Conservation (phyloP, 805 yeast species). For the Ogataea methanolica region DNA sequence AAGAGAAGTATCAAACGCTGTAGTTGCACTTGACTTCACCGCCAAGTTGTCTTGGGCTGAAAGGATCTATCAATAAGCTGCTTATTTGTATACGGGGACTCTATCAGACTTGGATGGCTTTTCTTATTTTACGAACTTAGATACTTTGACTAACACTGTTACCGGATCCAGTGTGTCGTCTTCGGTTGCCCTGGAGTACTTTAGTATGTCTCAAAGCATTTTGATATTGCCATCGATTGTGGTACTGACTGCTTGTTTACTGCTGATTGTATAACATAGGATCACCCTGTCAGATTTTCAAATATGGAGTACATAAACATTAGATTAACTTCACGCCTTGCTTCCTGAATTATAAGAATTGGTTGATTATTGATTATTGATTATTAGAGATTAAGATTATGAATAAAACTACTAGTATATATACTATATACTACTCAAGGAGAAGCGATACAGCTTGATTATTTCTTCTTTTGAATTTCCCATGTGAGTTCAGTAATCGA, state of each 20-base stretch:
- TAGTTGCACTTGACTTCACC: neutral
- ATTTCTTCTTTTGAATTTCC: constrained; percentile 39
- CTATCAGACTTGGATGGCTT: neutral
- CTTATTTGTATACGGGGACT: neutral
- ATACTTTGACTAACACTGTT: neutral
- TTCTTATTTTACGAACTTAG: neutral
- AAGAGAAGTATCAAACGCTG: neutral
- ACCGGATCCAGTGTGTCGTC: too few species aligned
- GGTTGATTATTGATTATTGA: too few species aligned
- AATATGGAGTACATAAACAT: too few species aligned
- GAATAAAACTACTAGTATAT: neutral
- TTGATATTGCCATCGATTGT: too few species aligned
- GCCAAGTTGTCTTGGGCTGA: neutral
- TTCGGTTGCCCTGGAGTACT: too few species aligned
- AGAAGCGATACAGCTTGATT: neutral
- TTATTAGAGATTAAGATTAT: too few species aligned
- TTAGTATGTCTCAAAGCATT: too few species aligned
- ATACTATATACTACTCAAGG: neutral
- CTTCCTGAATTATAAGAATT: too few species aligned
- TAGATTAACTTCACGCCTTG: too few species aligned
- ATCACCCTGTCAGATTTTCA: too few species aligned
- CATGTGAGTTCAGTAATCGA: constrained; percentile 72
- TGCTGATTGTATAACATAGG: too few species aligned
- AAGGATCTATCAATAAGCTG: neutral
- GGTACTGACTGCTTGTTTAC: too few species aligned